Evolutionary conservation across 257 asterid genomes (phyloP).

Genomic region (Lycium ferocissimum): DNA sequence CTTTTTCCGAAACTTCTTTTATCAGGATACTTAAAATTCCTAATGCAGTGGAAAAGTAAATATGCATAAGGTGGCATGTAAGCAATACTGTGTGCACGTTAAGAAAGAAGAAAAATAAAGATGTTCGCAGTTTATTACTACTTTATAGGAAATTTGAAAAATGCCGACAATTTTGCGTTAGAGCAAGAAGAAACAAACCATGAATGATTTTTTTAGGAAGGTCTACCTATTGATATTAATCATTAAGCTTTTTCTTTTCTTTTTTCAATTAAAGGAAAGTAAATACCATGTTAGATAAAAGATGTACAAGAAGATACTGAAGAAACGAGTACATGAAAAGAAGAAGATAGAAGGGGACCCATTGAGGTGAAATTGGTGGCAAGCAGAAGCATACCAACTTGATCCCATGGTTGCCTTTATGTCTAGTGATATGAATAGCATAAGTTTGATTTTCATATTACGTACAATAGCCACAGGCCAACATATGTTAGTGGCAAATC

Average conservation of each 20-base stretch:
- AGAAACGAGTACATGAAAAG: conserved; percentile 1
- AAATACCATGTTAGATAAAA: conserved; percentile 10
- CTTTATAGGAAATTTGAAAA: no score
- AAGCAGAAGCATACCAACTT: conserved; percentile 64
- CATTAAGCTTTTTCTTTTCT: background rate
- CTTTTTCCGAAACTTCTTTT: background rate
- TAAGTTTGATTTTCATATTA: conserved; percentile 38
- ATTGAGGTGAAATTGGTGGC: conserved; percentile 47
- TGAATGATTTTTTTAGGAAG: no score
- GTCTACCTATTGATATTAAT: background rate
- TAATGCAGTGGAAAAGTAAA: background rate
- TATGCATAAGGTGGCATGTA: background rate
- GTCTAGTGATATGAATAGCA: conserved; percentile 70
- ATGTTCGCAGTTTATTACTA: no score
- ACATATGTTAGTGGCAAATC: conserved; percentile 61
- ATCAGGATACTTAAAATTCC: background rate
- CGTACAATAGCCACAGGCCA: conserved; percentile 40
- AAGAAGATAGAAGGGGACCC: conserved; percentile 22
- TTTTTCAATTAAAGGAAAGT: background rate
- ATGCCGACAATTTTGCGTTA: no score
- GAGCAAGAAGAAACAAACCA: no score
- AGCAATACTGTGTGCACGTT: background rate
- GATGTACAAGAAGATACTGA: conserved; percentile 22
- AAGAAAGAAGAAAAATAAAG: background rate
- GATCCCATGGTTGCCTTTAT: conserved; percentile 64